Percentiles rank a stretch among this genome's conserved stretches.
Conservation (phyloP, 2,329 filamentous ascomycete species). For the Cercospora sojina region DNA sequence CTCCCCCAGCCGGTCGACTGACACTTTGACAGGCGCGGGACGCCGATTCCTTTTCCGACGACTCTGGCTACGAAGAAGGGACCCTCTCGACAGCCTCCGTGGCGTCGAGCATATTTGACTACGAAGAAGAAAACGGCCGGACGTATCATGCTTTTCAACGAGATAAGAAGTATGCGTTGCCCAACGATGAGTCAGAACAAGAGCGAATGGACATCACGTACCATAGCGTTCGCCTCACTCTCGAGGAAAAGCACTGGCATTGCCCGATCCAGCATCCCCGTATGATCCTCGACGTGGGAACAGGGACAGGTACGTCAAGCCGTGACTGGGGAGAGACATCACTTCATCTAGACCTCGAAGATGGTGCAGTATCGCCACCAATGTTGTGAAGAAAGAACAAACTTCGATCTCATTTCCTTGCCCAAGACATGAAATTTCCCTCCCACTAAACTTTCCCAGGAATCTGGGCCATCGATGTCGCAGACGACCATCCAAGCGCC, state of each 20-base stretch:
- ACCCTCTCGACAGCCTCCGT: constrained; percentile 31
- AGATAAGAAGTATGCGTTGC: constrained; percentile 30
- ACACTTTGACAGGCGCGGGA: constrained; percentile 15
- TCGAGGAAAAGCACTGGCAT: constrained; percentile 31
- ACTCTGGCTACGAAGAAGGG: constrained; percentile 27
- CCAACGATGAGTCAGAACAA: constrained; percentile 34
- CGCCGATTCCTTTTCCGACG: constrained; percentile 19
- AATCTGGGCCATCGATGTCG: constrained; percentile 27
- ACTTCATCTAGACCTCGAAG: not conserved
- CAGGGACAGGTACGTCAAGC: constrained; percentile 40
- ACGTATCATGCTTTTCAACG: constrained; percentile 34
- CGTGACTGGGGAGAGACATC: not conserved
- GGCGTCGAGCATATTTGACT: constrained; percentile 38
- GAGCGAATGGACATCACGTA: constrained; percentile 35
- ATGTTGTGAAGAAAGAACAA: not conserved
- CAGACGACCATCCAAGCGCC: constrained; percentile 31
- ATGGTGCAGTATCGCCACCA: not conserved
- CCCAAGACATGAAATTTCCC: not conserved
- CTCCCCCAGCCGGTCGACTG: not conserved
- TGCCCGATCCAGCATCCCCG: constrained; percentile 34
- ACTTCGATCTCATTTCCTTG: not conserved
- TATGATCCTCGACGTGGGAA: constrained; percentile 51
- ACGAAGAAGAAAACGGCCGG: constrained; percentile 27
- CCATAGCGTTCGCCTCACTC: constrained; percentile 23
- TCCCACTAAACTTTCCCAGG: not conserved